Evolutionary conservation across 1,284 basidiomycete genomes (phyloP), one percentile per base, ranked within the genome.

Genomic region (Cystobasidium pallidum): DNA sequence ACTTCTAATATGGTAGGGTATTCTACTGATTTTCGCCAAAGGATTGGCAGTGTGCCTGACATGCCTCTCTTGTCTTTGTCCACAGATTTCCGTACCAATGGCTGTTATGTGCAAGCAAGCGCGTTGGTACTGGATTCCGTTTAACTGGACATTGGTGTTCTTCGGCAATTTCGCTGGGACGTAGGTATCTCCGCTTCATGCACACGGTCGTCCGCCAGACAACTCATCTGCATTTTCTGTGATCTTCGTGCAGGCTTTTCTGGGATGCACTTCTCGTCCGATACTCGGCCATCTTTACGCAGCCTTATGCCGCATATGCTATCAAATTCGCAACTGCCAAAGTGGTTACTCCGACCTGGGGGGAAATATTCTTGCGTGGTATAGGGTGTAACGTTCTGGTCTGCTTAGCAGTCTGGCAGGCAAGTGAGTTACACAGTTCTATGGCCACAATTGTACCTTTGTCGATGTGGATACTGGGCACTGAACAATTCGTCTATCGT

Each of bases 331-430:
- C 86, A 19, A 89, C 88, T 57, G 80, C 85, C 62, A 89, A 89
- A 78, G 88, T 87, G 0, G 81, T 82, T 1, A 85, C 86, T 19
- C 88, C 89, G 0, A 80, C 84, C 47, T 90, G 88, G 88, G 84
- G 89, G 78, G 86, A 91, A 78, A 88, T 91, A 58, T 88, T 91
- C 81, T 80, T 90, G 21, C 84, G 89, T 24, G 89, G 88, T 0
- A 89, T 91, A 75, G 89, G 86, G 3, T 91, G 89, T 76, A 91
- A 91, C 76, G 89, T 88, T 86, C 83, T 91, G 1, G 90, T 91
- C 41, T 88, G 85, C 75, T 81, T 90, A n/a, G 89, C 89, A 3
- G 84, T 91, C 68, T 91, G 89, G 88, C 89, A 90, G 88, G 86
- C 88, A 0, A 83, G 54, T 57, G 36, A 57, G 54, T 57, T 19